Conservation (phyloP, 257 asterid genomes). For the Henckelia pumila region DNA sequence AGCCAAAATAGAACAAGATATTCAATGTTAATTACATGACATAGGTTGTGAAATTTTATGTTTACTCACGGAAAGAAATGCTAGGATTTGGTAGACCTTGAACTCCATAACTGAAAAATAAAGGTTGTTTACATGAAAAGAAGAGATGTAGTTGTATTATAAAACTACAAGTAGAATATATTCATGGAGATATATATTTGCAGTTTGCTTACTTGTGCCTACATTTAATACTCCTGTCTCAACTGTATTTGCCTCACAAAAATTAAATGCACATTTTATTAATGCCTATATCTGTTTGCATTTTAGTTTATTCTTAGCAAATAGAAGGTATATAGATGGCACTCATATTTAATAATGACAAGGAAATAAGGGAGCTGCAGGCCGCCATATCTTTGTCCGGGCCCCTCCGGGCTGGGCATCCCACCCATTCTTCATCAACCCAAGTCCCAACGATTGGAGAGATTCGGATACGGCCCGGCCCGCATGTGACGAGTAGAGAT, state of each 20-base stretch:
- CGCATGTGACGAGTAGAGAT: too few species aligned
- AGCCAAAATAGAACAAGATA: background rate
- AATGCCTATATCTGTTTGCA: background rate
- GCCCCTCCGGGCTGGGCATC: background rate
- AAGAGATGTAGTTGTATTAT: too few species aligned
- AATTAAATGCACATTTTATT: constrained; percentile 26
- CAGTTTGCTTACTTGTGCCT: too few species aligned
- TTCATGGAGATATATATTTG: background rate
- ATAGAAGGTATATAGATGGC: constrained; percentile 12
- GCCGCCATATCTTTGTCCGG: too few species aligned
- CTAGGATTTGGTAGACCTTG: constrained; percentile 42
- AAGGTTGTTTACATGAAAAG: constrained; percentile 1
- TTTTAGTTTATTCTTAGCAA: background rate
- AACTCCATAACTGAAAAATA: constrained; percentile 41
- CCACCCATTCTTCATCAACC: too few species aligned
- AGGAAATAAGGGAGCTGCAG: background rate
- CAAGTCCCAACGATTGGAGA: too few species aligned
- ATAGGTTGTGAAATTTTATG: background rate
- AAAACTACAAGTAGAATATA: too few species aligned
- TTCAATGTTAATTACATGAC: background rate
- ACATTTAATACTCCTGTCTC: constrained; percentile 23
- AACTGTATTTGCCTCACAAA: constrained; percentile 38
- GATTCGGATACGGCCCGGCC: too few species aligned
- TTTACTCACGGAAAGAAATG: constrained; percentile 66
- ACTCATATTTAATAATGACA: constrained; percentile 10